These are phyloP conservation scores for Aspergillus leporis DNA, from an alignment of 495 filamentous ascomycete genomes.

Conservation along the genomic window DNA sequence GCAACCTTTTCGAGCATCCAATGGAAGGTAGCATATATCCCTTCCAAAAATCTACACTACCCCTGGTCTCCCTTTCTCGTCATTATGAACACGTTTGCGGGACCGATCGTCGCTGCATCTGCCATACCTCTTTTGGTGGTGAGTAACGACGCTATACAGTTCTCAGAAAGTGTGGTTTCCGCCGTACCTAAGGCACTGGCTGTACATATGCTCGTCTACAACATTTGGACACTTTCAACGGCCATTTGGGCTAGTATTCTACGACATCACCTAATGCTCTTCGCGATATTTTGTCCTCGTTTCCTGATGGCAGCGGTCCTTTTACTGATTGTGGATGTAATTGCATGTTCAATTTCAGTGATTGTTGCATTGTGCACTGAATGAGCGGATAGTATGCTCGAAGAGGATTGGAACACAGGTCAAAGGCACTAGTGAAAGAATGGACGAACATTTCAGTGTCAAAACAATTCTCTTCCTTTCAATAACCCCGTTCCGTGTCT, in stretches of 20 bases:
- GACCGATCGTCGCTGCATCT: conserved; percentile 77
- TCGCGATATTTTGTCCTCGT: conserved; percentile 83
- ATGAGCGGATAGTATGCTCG: background rate
- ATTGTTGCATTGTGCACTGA: background rate
- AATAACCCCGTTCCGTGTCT: too few species aligned
- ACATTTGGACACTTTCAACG: conserved; percentile 45
- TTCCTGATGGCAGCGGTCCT: conserved; percentile 78
- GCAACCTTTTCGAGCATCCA: conserved; percentile 83
- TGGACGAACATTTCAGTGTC: background rate
- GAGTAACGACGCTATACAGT: background rate
- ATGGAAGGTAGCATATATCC: conserved; percentile 91
- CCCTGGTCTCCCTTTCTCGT: conserved; percentile 83
- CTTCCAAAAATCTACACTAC: conserved; percentile 74
- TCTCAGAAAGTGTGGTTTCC: conserved; percentile 42
- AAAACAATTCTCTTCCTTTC: background rate
- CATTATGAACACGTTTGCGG: conserved; percentile 81
- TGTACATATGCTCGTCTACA: conserved; percentile 5
- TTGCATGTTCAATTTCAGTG: background rate
- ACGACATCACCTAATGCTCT: conserved; percentile 89
- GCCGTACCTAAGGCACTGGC: conserved; percentile 38
- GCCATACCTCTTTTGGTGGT: conserved; percentile 66
- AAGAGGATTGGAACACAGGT: background rate
- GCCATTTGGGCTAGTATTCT: conserved; percentile 82
- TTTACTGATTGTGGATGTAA: conserved; percentile 65
- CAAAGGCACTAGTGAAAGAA: background rate